phyloP scores from a whole-genome alignment of 768 basidiomycete species.

The Boletus rufocinnamomeus region DNA sequence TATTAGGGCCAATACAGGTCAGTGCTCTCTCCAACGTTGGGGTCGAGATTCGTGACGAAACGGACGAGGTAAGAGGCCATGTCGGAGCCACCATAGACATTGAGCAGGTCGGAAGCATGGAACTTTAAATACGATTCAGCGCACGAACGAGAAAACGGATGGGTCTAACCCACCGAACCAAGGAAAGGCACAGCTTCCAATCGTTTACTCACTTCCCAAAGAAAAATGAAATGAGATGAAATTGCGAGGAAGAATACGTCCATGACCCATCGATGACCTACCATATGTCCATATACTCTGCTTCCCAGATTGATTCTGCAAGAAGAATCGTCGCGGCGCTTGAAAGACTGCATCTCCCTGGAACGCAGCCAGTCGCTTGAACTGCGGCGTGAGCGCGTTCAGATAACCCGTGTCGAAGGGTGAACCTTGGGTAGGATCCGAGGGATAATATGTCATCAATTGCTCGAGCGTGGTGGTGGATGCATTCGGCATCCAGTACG shows the following conservation, averaged over 20 bases:
- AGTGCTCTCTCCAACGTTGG: conserved; percentile 37
- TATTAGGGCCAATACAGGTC: conserved; percentile 49
- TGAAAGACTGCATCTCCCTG: conserved; percentile 54
- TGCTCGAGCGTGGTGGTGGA: conserved; percentile 25
- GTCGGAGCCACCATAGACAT: conserved; percentile 44
- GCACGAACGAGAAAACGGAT: background rate
- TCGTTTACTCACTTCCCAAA: conserved; percentile 42
- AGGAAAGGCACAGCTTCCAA: conserved; percentile 44
- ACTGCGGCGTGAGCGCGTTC: conserved; percentile 49
- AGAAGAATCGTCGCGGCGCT: conserved; percentile 48
- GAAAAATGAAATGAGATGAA: background rate
- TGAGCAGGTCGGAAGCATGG: conserved; percentile 45
- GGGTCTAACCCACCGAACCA: conserved; percentile 41
- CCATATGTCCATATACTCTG: conserved; percentile 42
- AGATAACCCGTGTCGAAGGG: conserved; percentile 50
- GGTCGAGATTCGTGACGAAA: conserved; percentile 30
- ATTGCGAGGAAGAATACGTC: background rate
- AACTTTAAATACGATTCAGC: conserved; percentile 27
- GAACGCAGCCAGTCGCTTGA: conserved; percentile 52
- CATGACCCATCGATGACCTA: conserved; percentile 3
- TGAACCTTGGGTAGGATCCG: conserved; percentile 46
- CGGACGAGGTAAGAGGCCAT: conserved; percentile 40
- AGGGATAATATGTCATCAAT: conserved; percentile 39
- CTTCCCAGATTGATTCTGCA: conserved; percentile 39
- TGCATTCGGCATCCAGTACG: conserved; percentile 32